A percentile compares a stretch with the other conserved stretches of the same genome.
These are phyloP conservation scores for Jacaranda copaia DNA, from an alignment of 257 asterid species.

Conservation along the genomic window DNA sequence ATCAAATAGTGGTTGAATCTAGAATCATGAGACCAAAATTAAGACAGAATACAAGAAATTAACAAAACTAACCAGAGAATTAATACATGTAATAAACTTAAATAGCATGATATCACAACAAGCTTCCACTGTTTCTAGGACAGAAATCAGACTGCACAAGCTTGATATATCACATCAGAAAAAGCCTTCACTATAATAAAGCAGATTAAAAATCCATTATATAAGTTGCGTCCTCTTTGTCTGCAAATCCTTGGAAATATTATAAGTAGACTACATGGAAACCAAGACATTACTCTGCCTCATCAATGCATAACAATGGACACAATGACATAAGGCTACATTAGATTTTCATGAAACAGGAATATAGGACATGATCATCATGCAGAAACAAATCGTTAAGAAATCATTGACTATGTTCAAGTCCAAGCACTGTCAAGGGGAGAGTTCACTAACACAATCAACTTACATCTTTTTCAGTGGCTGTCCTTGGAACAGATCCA, in stretches of 20 bases:
- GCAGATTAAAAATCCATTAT: slow-evolving; percentile 11
- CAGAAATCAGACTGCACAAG: neutral
- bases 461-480: slow-evolving; percentile 89
- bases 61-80: slow-evolving; percentile 15
- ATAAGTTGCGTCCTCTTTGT: neutral
- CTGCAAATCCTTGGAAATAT: slow-evolving; percentile 1
- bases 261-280: slow-evolving; percentile 6
- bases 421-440: slow-evolving; percentile 17
- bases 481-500: slow-evolving; percentile 93
- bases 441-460: slow-evolving; percentile 20
- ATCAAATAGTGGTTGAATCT: slow-evolving; percentile 90
- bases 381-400: slow-evolving; percentile 4
- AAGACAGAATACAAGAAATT: neutral
- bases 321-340: neutral
- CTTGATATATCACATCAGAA: neutral
- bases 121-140: slow-evolving; percentile 23
- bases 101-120: neutral
- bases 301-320: neutral
- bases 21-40: slow-evolving; percentile 40
- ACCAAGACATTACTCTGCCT: slow-evolving; percentile 2
- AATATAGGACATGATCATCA: neutral
- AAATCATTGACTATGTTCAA: neutral
- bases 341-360: neutral
- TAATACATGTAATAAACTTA: neutral
- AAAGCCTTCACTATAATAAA: slow-evolving; percentile 1